Percentiles rank a stretch among this genome's conserved stretches.
Conservation (phyloP, 208 protist genomes). For the Balamuthia mandrillaris region DNA sequence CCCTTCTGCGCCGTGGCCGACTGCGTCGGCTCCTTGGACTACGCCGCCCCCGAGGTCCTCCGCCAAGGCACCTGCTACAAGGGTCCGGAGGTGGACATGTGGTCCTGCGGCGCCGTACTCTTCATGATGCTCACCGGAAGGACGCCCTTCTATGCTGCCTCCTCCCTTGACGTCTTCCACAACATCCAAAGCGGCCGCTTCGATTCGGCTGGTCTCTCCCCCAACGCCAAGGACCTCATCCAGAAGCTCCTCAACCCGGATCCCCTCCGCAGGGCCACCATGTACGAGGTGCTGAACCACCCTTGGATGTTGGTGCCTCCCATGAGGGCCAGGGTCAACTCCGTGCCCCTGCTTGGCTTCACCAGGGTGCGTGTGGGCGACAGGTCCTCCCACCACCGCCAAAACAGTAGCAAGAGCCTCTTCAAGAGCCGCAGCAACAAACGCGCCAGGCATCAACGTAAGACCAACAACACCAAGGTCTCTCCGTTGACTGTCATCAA, state of each 20-base stretch:
- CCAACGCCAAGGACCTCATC: background rate
- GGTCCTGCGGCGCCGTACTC: background rate
- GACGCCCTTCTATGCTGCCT: background rate
- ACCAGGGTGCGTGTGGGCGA: too few relatives aligned
- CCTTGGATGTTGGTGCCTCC: background rate
- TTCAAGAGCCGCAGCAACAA: too few relatives aligned
- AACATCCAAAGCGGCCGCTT: background rate
- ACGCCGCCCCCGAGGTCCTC: conserved; percentile 1
- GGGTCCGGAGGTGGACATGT: background rate
- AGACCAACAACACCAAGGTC: too few relatives aligned
- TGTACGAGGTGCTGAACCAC: conserved; percentile 16
- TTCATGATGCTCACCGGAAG: background rate
- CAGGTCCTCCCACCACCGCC: too few relatives aligned
- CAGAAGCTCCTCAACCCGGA: background rate
- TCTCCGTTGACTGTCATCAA: too few relatives aligned
- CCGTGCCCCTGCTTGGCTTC: too few relatives aligned
- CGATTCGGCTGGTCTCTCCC: background rate
- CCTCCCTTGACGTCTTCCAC: background rate
- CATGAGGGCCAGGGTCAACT: too few relatives aligned
- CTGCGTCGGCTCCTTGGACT: background rate
- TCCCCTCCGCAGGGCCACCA: background rate
- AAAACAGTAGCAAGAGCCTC: too few relatives aligned
- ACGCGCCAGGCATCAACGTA: too few relatives aligned
- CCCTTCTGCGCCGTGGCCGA: background rate
- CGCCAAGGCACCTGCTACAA: background rate